Evolutionary conservation across 2,329 filamentous ascomycete species (phyloP), one percentile per base, ranked within the genome.

Genomic region (Colletotrichum cuscutae): DNA sequence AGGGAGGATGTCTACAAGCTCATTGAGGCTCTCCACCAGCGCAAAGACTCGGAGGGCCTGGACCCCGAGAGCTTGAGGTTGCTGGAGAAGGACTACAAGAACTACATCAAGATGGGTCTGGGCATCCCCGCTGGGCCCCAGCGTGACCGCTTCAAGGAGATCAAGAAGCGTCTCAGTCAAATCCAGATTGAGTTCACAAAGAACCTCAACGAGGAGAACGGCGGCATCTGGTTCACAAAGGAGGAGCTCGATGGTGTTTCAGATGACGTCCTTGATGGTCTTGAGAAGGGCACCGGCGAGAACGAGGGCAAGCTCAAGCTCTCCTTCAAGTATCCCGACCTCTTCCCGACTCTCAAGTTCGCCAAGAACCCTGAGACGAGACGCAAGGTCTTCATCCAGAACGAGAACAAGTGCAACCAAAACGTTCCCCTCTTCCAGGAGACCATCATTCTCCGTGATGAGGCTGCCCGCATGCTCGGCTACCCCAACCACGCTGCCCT

Each of bases 291-390:
- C 37, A 90, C 90, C 7, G 89, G 88, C 3, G 91, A 91, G 74
- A 92, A 93, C 72, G 92, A 94, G 79, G 92, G 93, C 76, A 93
- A 94, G 80, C 85, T 94, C 77, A 92, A 90, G 82, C 85, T 96
- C 53, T 92, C 90, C 6, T 96, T 95, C 88, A 96, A 96, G 84
- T 96, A 96, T 80, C 93, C 93, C 1, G 93, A 95, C 79, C 87
- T 94, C 49, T 93, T 95, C 82, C 94, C 94, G 0, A 88, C 92
- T 1, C 86, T 94, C 76, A 96, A 95, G 84, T 95, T 95, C 79
- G 93, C 92, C 57, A 89, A 89, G 78, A 89, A 93, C 77, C 86
- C 91, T 19, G 90, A 93, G 74, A 92, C 90, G 4, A 88, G 94
- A 65, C 89, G 89, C 78, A 89, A 89, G 79, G 86, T 95, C 59